Conservation (phyloP, 2,329 filamentous ascomycete species). For the Dactylellina haptotyla region DNA sequence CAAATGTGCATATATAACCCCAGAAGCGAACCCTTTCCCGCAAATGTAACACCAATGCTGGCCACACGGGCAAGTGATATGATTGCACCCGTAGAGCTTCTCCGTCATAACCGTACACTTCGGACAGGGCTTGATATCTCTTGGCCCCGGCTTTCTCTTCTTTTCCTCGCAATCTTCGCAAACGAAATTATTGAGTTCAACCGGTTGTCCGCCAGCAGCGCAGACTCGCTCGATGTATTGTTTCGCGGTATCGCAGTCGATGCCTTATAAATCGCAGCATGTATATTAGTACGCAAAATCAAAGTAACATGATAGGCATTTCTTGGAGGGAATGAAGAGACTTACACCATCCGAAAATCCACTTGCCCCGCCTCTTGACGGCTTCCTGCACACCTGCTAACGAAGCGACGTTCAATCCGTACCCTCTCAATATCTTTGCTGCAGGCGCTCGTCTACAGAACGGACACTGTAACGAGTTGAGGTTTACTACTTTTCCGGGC, state of each 20-base stretch:
- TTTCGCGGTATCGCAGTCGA: conserved; percentile 62
- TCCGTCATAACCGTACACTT: conserved; percentile 61
- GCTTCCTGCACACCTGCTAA: conserved; percentile 62
- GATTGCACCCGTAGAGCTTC: conserved; percentile 62
- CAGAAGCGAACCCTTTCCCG: conserved; percentile 57
- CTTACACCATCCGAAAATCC: conserved; percentile 66
- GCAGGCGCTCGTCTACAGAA: conserved; percentile 66
- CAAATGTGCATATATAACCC: conserved; percentile 62
- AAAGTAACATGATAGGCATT: conserved; percentile 5
- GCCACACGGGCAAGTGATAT: conserved; percentile 61
- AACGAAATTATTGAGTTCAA: conserved; percentile 61
- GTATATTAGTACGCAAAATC: conserved; percentile 20
- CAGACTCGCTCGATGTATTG: conserved; percentile 64
- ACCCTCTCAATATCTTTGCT: conserved; percentile 60
- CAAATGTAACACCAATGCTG: conserved; percentile 63
- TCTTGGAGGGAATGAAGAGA: neutral
- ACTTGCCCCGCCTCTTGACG: conserved; percentile 62
- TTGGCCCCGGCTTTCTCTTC: conserved; percentile 23
- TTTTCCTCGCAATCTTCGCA: conserved; percentile 62
- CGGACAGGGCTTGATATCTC: conserved; percentile 60
- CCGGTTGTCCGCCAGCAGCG: conserved; percentile 61
- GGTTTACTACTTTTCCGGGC: conserved; percentile 64
- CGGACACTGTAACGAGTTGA: conserved; percentile 65
- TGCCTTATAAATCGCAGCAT: conserved; percentile 56
- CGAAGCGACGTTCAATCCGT: conserved; percentile 61